Percentiles rank a stretch among this genome's conserved stretches.
phyloP scores from a whole-genome alignment of 148 eudicot species.

The Chenopodium formosanum region DNA sequence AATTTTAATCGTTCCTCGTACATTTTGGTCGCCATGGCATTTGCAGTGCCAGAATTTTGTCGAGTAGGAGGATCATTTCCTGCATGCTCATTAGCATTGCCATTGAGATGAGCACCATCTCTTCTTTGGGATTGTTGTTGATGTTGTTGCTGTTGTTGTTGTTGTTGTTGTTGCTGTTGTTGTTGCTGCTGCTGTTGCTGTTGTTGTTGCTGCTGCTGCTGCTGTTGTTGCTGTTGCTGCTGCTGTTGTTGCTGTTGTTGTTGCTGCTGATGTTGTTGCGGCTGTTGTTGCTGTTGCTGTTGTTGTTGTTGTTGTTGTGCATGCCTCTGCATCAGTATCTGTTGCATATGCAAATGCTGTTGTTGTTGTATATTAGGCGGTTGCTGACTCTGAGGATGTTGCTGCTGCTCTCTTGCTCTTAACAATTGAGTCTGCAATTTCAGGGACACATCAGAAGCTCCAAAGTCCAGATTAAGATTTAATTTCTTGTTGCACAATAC shows the following conservation, averaged over 20 bases:
- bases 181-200: slow-evolving; percentile 51
- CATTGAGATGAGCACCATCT: slow-evolving; percentile 62
- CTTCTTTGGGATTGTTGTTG: slow-evolving; percentile 56
- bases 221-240: slow-evolving; percentile 44
- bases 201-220: slow-evolving; percentile 49
- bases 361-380: slow-evolving; percentile 47
- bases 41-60: slow-evolving; percentile 56
- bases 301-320: slow-evolving; percentile 47
- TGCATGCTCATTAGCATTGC: slow-evolving; percentile 49
- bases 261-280: slow-evolving; percentile 28
- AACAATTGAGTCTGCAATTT: slow-evolving; percentile 54
- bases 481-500: not conserved
- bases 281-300: slow-evolving; percentile 50
- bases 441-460: slow-evolving; percentile 4
- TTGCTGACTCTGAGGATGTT: slow-evolving; percentile 48
- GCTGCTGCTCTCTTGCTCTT: slow-evolving; percentile 71
- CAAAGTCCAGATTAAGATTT: not conserved
- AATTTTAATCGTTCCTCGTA: slow-evolving; percentile 59
- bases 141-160: slow-evolving; percentile 49
- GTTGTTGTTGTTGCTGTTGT: slow-evolving; percentile 49
- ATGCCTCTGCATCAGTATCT: slow-evolving; percentile 51
- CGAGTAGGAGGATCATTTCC: slow-evolving; percentile 51
- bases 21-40: slow-evolving; percentile 58
- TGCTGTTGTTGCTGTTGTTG: slow-evolving; percentile 42
- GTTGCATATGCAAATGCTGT: slow-evolving; percentile 59